phyloP scores from a whole-genome alignment of 1,139 yeast genomes.

The Protomyces pachydermus region DNA sequence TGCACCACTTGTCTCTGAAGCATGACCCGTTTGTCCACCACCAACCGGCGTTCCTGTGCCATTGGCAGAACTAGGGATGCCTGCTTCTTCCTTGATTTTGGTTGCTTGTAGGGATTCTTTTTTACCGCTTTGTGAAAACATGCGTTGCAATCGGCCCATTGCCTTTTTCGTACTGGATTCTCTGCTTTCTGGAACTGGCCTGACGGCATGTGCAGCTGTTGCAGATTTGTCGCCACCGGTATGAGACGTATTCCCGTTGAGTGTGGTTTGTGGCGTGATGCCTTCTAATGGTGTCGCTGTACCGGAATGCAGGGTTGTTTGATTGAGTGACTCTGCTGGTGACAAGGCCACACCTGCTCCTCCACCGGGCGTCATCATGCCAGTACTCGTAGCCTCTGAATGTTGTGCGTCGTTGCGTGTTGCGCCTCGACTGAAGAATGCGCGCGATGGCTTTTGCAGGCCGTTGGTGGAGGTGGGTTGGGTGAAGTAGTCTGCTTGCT shows the following conservation, averaged over 20 bases:
- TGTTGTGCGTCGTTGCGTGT: neutral
- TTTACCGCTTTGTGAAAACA: constrained; percentile 28
- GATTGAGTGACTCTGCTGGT: neutral
- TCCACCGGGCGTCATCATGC: neutral
- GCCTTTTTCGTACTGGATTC: constrained; percentile 36
- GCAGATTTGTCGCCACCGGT: neutral
- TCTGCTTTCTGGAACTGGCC: neutral
- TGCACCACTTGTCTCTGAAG: neutral
- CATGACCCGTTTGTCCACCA: neutral
- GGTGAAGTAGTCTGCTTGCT: neutral
- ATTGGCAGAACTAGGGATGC: no score
- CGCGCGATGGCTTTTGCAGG: neutral
- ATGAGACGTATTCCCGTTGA: neutral
- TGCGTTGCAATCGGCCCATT: constrained; percentile 28
- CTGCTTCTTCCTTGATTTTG: constrained; percentile 2
- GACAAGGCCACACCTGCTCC: neutral
- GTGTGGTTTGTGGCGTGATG: neutral
- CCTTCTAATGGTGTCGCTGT: neutral
- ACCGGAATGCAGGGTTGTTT: neutral
- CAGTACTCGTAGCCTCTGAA: neutral
- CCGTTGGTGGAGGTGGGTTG: neutral
- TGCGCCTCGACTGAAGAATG: neutral
- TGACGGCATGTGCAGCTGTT: neutral
- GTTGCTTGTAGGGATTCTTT: constrained; percentile 9
- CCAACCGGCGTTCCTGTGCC: neutral